Evolutionary conservation across 495 filamentous ascomycete species (phyloP).

Genomic region (Talaromyces proteolyticus): DNA sequence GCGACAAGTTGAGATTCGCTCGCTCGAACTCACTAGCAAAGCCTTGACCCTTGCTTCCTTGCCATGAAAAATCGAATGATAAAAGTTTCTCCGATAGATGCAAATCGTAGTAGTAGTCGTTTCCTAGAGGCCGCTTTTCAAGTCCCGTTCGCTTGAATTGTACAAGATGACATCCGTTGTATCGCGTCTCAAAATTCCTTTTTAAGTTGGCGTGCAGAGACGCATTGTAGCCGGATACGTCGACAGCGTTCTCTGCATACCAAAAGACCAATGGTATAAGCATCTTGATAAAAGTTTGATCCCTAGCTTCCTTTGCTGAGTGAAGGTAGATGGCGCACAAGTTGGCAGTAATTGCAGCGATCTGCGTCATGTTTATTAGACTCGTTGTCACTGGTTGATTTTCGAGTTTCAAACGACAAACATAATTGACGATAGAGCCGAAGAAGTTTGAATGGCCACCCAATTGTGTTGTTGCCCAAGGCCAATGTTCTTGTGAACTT

Average conservation of each 20-base stretch:
- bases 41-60: conserved; percentile 57
- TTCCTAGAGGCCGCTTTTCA: conserved; percentile 55
- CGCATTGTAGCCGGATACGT: conserved; percentile 69
- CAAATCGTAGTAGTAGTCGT: conserved; percentile 76
- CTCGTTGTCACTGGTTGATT: conserved; percentile 32
- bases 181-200: conserved; percentile 75
- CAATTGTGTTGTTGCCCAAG: conserved; percentile 76
- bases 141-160: conserved; percentile 74
- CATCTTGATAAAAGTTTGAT: conserved; percentile 56
- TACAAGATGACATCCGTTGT: conserved; percentile 58
- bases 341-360: conserved; percentile 77
- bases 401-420: conserved; percentile 53
- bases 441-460: conserved; percentile 71
- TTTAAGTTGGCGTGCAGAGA: conserved; percentile 81
- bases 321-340: conserved; percentile 90
- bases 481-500: conserved; percentile 84
- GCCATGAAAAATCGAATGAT: conserved; percentile 71
- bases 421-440: conserved; percentile 57
- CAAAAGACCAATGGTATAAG: conserved; percentile 71
- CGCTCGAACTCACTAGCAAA: conserved; percentile 73
- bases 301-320: conserved; percentile 66
- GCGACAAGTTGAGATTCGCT: conserved; percentile 84
- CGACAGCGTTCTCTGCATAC: conserved; percentile 66
- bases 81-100: conserved; percentile 68
- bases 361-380: conserved; percentile 55